Evolutionary conservation across 1,284 basidiomycete genomes (phyloP).

Genomic region (Chiua sp.): DNA sequence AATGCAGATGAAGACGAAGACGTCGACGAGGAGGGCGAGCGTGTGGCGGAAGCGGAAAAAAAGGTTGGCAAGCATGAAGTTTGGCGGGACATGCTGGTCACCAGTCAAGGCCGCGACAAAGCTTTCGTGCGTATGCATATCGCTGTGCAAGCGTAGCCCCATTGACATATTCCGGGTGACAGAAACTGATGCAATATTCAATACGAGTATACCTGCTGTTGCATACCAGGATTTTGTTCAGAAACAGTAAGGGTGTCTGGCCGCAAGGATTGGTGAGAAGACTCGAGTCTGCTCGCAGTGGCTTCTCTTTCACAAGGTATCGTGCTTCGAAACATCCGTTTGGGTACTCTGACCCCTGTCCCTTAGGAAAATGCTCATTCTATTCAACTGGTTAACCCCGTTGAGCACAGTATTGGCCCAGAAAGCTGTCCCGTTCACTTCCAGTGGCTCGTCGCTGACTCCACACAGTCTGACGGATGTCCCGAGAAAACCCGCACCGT

Average conservation of each 20-base stretch:
- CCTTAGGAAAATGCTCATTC: slow-evolving; percentile 72
- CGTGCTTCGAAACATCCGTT: not conserved
- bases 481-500: slow-evolving; percentile 17
- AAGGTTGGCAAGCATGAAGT: slow-evolving; percentile 65
- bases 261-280: slow-evolving; percentile 61
- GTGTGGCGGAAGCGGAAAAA: slow-evolving; percentile 45
- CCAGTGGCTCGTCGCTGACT: slow-evolving; percentile 33
- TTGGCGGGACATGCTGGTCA: slow-evolving; percentile 77
- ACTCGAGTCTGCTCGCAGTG: slow-evolving; percentile 62
- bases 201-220: slow-evolving; percentile 75
- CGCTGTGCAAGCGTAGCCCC: not conserved
- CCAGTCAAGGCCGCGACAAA: slow-evolving; percentile 80
- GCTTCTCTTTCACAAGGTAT: slow-evolving; percentile 75
- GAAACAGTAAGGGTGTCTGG: slow-evolving; percentile 48
- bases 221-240: slow-evolving; percentile 59
- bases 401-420: slow-evolving; percentile 68
- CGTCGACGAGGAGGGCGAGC: slow-evolving; percentile 47
- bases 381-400: slow-evolving; percentile 83
- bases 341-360: slow-evolving; percentile 10
- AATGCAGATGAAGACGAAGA: slow-evolving; percentile 52
- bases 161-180: slow-evolving; percentile 11
- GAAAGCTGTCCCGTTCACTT: slow-evolving; percentile 59
- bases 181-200: slow-evolving; percentile 87
- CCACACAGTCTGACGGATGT: slow-evolving; percentile 24
- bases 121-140: slow-evolving; percentile 64